Evolutionary conservation across 1,284 basidiomycete genomes (phyloP), one percentile per base, ranked within the genome.

Genomic region (Neonothopanus nambi): DNA sequence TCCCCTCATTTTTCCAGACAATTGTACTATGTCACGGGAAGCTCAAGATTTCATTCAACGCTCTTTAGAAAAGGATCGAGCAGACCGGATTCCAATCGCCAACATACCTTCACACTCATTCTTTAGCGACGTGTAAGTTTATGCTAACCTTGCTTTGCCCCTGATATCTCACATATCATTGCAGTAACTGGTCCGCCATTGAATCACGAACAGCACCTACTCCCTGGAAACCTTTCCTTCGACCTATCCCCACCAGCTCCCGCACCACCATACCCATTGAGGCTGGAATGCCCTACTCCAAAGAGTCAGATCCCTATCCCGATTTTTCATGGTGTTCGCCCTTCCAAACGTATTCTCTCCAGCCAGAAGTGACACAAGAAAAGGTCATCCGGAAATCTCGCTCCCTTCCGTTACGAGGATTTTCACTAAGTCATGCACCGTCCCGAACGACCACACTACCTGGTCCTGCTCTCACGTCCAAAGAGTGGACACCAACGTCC

Each of bases 51-150:
- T 63, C 5, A 28, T 64, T 6, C 17, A 30, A 3, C 45, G 53
- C 5, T 33, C 63, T 8, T 47, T 64, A 4, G 55, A 49, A 2
- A 60, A 58, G 45, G 46, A 57, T n/a, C 48, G 53, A 2, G 24
- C 48, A 11, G 46, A 55, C 7, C 52, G 55, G 36, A 48, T 48
- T 12, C n/a, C 36, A 21, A 3, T 9, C 3, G 3, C 20, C 13
- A 20, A 48, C 17, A 48, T 39, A 12, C 35, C 35, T 6, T n/a
- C 35, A 5, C 47, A 48, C 38, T n/a, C 23, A 3, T 48, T 48
- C 20, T 48, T 48, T 12, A 11, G 9, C 5, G 37, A 13, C 38
- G 15, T 48, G 47, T 48, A 24, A 35, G 33, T 48, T 20, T 48
- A 3, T 8, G 2, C 18, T 12, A 9, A 35, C 35, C 37, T 4